A percentile compares a stretch with the other conserved stretches of the same genome.
Conservation (phyloP, 2,329 filamentous ascomycete species). For the Tolypocladium ovalisporum region DNA sequence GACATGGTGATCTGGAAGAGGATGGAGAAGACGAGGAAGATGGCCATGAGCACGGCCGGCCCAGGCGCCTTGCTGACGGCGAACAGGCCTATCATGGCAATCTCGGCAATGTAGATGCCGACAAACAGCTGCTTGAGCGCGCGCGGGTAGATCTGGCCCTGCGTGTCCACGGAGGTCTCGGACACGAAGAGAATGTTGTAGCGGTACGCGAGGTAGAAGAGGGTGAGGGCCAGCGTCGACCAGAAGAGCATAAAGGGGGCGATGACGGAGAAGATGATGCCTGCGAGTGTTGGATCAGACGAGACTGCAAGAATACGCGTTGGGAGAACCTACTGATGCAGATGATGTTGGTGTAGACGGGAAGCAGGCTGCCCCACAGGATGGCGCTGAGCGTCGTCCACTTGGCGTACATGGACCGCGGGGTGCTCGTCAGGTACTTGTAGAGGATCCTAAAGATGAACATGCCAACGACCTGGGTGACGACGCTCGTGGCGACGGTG, state of each 20-base stretch:
- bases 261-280: conserved; percentile 72
- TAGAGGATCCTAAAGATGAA: conserved; percentile 58
- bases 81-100: conserved; percentile 76
- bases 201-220: conserved; percentile 77
- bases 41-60: conserved; percentile 63
- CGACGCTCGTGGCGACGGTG: conserved; percentile 58
- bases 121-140: conserved; percentile 78
- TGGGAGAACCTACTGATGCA: conserved; percentile 48
- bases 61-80: conserved; percentile 55
- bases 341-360: conserved; percentile 62
- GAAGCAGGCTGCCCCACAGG: conserved; percentile 69
- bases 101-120: conserved; percentile 69
- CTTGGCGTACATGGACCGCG: conserved; percentile 65
- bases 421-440: conserved; percentile 63
- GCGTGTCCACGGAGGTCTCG: conserved; percentile 72
- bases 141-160: conserved; percentile 77
- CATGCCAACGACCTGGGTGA: conserved; percentile 58
- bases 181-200: conserved; percentile 82
- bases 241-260: conserved; percentile 76
- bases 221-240: conserved; percentile 60
- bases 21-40: conserved; percentile 64
- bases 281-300: conserved; percentile 17
- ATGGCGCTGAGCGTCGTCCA: conserved; percentile 59
- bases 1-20: conserved; percentile 68
- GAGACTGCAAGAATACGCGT: background rate